These are phyloP conservation scores for Hypoxylon sp. DNA, from an alignment of 2,329 filamentous ascomycete genomes.

Conservation along the genomic window DNA sequence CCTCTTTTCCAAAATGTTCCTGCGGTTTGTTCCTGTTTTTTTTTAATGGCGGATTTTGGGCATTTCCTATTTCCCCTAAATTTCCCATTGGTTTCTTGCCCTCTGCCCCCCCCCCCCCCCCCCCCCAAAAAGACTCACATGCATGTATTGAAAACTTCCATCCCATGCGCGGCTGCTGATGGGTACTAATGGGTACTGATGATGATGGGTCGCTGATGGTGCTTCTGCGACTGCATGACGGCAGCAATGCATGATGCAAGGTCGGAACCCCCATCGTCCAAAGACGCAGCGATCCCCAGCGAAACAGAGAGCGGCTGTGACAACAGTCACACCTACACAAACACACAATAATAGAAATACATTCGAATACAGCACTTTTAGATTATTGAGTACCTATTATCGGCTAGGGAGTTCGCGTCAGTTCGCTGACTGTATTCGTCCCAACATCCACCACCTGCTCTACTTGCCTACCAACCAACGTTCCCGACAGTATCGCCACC, in stretches of 20 bases:
- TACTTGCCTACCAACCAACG: conserved; percentile 15
- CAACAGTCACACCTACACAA: conserved; percentile 21
- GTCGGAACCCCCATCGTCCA: conserved; percentile 41
- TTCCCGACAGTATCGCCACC: conserved; percentile 8
- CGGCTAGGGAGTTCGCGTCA: neutral
- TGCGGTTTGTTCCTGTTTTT: too few species aligned
- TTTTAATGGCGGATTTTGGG: too few species aligned
- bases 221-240: conserved; percentile 37
- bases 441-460: conserved; percentile 3
- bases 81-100: conserved; percentile 1
- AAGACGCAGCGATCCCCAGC: conserved; percentile 23
- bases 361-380: conserved; percentile 1
- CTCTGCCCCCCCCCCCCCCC: neutral
- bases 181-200: neutral
- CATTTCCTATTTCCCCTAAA: too few species aligned
- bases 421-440: conserved; percentile 35
- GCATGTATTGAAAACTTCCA: conserved; percentile 9
- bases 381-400: conserved; percentile 3
- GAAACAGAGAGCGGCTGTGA: conserved; percentile 17
- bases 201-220: conserved; percentile 14
- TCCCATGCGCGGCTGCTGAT: conserved; percentile 8
- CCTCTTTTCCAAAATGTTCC: too few species aligned
- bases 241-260: conserved; percentile 46
- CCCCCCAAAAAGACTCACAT: neutral
- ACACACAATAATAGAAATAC: conserved; percentile 11